Percentiles rank a stretch among this genome's conserved stretches.
phyloP scores from a whole-genome alignment of 2,329 filamentous ascomycete species.

The Colletotrichum camelliae region DNA sequence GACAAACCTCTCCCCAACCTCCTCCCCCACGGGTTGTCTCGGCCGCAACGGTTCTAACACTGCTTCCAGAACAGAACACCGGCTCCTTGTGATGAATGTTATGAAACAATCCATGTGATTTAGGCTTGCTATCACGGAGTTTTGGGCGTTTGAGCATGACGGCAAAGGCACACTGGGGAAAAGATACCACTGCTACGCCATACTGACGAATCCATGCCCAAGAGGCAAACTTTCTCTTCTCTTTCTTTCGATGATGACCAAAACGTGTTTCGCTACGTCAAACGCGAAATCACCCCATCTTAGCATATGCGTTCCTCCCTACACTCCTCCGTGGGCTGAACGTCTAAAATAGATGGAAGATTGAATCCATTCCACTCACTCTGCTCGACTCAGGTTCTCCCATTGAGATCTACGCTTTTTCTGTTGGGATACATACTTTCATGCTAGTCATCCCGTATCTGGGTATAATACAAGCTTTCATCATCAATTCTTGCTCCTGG shows the following conservation, averaged over 20 bases:
- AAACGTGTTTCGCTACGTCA: background rate
- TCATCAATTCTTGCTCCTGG: background rate
- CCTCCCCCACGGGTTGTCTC: background rate
- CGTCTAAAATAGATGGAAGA: slow-evolving; percentile 62
- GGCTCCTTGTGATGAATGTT: slow-evolving; percentile 9
- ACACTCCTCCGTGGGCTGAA: slow-evolving; percentile 56
- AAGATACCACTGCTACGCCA: slow-evolving; percentile 19
- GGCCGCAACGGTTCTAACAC: background rate
- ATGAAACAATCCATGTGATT: slow-evolving; percentile 21
- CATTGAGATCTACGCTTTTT: slow-evolving; percentile 54
- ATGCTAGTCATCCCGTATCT: background rate
- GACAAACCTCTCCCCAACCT: slow-evolving; percentile 24
- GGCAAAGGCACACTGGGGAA: background rate
- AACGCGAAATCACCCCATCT: slow-evolving; percentile 41
- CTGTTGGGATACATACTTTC: slow-evolving; percentile 45
- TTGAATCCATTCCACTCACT: slow-evolving; percentile 55
- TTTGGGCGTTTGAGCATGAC: slow-evolving; percentile 1
- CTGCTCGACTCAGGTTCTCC: slow-evolving; percentile 48
- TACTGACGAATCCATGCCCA: slow-evolving; percentile 6
- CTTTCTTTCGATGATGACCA: background rate
- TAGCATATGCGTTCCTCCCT: slow-evolving; percentile 59
- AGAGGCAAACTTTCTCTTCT: background rate
- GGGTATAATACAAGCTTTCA: background rate
- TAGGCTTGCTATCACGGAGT: slow-evolving; percentile 31
- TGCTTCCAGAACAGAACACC: slow-evolving; percentile 19